These are phyloP conservation scores for Ceratocystis albifundus DNA, from an alignment of 2,329 filamentous ascomycete species.

Conservation along the genomic window DNA sequence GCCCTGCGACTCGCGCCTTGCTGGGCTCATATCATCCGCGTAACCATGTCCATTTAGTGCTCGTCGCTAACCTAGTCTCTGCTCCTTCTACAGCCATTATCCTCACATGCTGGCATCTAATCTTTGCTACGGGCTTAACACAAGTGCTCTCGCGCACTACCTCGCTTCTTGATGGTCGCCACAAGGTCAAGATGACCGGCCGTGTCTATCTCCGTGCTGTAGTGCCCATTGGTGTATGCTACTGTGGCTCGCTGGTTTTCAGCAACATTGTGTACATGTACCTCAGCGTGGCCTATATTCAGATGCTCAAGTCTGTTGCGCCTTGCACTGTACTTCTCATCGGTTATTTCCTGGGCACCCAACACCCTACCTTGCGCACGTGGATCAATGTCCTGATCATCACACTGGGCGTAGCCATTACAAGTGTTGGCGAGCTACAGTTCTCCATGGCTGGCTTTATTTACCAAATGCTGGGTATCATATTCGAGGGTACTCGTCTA, in stretches of 20 bases:
- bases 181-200: constrained; percentile 49
- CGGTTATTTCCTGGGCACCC: constrained; percentile 48
- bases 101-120: constrained; percentile 56
- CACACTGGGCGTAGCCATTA: constrained; percentile 41
- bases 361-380: constrained; percentile 36
- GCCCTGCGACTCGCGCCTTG: neutral
- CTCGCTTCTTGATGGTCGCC: constrained; percentile 49
- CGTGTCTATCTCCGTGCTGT: constrained; percentile 51
- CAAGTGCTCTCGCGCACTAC: constrained; percentile 55
- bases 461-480: constrained; percentile 61
- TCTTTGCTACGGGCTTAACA: constrained; percentile 54
- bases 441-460: constrained; percentile 55
- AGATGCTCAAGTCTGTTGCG: constrained; percentile 59
- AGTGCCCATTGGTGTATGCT: constrained; percentile 54
- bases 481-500: constrained; percentile 69
- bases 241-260: constrained; percentile 53
- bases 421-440: constrained; percentile 52
- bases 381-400: constrained; percentile 43
- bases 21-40: too few species aligned
- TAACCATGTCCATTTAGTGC: neutral
- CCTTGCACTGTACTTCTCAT: constrained; percentile 55
- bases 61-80: neutral
- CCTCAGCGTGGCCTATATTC: constrained; percentile 56
- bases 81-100: constrained; percentile 36
- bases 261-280: constrained; percentile 58